Conservation (phyloP, 108 stramenopile species). For the Poteriospumella lacustris region DNA sequence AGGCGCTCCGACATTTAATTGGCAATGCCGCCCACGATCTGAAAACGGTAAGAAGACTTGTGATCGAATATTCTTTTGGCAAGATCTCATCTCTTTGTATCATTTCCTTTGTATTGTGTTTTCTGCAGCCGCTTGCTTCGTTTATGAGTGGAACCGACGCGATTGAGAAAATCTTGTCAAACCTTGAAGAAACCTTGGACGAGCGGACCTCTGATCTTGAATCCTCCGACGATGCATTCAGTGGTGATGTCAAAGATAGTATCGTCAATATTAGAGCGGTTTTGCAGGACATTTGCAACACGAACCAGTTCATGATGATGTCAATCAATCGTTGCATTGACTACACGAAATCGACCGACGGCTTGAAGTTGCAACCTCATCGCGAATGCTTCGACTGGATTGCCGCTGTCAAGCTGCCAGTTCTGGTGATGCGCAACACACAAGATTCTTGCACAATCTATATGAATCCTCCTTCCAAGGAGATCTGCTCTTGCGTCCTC, state of each 20-base stretch:
- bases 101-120: not conserved
- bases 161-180: not conserved
- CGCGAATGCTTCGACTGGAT: not conserved
- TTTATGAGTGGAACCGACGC: not conserved
- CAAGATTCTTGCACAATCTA: not conserved
- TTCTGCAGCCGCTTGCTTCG: not conserved
- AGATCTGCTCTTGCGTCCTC: not conserved
- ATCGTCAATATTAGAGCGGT: not conserved
- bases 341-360: not conserved
- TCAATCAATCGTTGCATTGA: slow-evolving; percentile 19
- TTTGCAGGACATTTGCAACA: not conserved
- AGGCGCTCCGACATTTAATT: no score
- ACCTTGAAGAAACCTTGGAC: not conserved
- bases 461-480: not conserved
- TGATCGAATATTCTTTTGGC: no score
- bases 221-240: not conserved
- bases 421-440: not conserved
- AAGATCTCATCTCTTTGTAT: no score
- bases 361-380: not conserved
- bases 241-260: not conserved
- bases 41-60: no score
- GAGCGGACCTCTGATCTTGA: not conserved
- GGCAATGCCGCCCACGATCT: no score
- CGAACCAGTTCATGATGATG: slow-evolving; percentile 21
- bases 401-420: not conserved